Evolutionary conservation across 805 yeast genomes (phyloP).

Genomic region (Kurtzmaniella fragi): DNA sequence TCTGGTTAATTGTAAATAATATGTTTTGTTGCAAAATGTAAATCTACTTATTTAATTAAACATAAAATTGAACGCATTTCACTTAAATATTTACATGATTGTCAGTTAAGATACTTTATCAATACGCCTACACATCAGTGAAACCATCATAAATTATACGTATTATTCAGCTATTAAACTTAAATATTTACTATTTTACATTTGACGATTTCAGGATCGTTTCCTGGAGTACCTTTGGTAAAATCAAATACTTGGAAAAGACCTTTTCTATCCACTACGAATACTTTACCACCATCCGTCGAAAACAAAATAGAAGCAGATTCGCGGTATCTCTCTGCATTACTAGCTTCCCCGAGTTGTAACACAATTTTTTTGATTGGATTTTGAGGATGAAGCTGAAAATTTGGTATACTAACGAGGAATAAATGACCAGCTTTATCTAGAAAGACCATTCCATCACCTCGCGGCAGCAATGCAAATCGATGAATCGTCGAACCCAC

Average conservation of each 20-base stretch:
- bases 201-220: constrained; percentile 59
- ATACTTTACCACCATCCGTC: constrained; percentile 74
- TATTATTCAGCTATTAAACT: neutral
- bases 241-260: constrained; percentile 75
- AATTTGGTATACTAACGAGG: constrained; percentile 57
- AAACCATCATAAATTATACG: no score
- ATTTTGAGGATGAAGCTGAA: constrained; percentile 12
- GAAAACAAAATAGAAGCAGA: constrained; percentile 78
- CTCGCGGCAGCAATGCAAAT: constrained; percentile 75
- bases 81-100: no score
- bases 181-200: constrained; percentile 49
- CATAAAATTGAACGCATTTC: no score
- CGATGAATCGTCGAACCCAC: constrained; percentile 76
- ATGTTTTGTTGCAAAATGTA: no score
- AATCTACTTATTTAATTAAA: no score
- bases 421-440: constrained; percentile 76
- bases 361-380: constrained; percentile 46
- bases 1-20: no score
- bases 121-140: no score
- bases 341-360: constrained; percentile 71
- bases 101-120: no score
- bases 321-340: constrained; percentile 65
- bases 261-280: constrained; percentile 78
- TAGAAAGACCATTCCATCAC: constrained; percentile 77
- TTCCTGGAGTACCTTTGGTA: constrained; percentile 75